phyloP scores from a whole-genome alignment of 75 land plant genomes.

The Larix kaempferi region DNA sequence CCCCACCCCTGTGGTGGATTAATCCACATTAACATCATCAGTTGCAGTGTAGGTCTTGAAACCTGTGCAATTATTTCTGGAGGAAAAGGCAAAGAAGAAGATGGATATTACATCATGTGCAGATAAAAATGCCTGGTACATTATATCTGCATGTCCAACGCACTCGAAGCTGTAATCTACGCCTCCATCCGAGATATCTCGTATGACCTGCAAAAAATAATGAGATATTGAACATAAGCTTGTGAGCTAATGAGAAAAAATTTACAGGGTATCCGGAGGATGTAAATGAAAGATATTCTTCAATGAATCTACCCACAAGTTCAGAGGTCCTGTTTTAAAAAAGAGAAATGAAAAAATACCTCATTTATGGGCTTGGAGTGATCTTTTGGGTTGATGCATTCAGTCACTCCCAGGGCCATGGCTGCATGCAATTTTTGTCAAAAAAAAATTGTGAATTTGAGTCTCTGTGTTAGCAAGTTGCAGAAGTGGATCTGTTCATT shows the following conservation, averaged over 20 bases:
- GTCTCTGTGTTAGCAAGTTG: background rate
- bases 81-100: background rate
- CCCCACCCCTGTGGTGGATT: slow-evolving; percentile 29
- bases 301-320: too few relatives aligned
- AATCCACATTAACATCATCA: too few relatives aligned
- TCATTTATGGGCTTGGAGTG: slow-evolving; percentile 31
- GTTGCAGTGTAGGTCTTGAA: too few relatives aligned
- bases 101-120: slow-evolving; percentile 13
- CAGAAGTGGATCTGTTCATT: too few relatives aligned
- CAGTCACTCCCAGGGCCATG: slow-evolving; percentile 19
- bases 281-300: too few relatives aligned
- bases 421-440: slow-evolving; percentile 5
- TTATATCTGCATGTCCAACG: slow-evolving; percentile 25
- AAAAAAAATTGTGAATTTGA: background rate
- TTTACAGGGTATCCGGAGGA: background rate
- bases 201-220: slow-evolving; percentile 20
- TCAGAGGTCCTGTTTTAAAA: too few relatives aligned
- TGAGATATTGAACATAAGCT: too few relatives aligned
- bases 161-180: slow-evolving; percentile 53
- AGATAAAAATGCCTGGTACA: slow-evolving; percentile 29
- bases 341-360: slow-evolving; percentile 9
- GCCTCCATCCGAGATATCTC: slow-evolving; percentile 34
- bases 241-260: background rate
- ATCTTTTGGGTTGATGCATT: slow-evolving; percentile 32
- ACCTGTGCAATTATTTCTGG: too few relatives aligned